phyloP scores from a whole-genome alignment of 352 stramenopile species.

The Stramenopiles sp. region DNA sequence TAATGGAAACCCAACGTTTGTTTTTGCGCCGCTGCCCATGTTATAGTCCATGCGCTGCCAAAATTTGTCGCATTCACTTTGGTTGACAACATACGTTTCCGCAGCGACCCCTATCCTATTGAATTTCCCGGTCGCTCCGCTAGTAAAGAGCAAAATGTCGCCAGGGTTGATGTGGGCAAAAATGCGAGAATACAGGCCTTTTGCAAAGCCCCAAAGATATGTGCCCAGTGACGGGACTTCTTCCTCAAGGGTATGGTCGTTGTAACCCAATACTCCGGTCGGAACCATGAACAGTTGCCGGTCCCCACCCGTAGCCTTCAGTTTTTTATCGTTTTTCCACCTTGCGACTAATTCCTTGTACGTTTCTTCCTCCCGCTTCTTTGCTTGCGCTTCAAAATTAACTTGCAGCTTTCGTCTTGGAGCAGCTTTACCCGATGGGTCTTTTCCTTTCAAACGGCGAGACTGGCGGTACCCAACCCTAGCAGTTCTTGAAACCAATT shows the following conservation, averaged over 20 bases:
- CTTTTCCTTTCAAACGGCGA: background rate
- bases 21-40: background rate
- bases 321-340: background rate
- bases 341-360: background rate
- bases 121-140: background rate
- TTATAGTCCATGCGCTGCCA: conserved; percentile 2
- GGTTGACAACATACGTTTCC: background rate
- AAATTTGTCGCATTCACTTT: background rate
- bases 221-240: background rate
- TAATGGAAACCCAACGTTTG: background rate
- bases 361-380: background rate
- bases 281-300: background rate
- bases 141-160: background rate
- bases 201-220: conserved; percentile 5
- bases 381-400: background rate
- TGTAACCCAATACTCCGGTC: background rate
- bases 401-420: background rate
- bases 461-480: background rate
- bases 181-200: background rate
- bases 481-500: background rate
- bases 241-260: background rate
- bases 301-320: background rate
- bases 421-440: background rate
- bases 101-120: background rate
- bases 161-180: background rate